Evolutionary conservation across 164 flowering plant species (phyloP).

Genomic region (Aristolochia contorta): DNA sequence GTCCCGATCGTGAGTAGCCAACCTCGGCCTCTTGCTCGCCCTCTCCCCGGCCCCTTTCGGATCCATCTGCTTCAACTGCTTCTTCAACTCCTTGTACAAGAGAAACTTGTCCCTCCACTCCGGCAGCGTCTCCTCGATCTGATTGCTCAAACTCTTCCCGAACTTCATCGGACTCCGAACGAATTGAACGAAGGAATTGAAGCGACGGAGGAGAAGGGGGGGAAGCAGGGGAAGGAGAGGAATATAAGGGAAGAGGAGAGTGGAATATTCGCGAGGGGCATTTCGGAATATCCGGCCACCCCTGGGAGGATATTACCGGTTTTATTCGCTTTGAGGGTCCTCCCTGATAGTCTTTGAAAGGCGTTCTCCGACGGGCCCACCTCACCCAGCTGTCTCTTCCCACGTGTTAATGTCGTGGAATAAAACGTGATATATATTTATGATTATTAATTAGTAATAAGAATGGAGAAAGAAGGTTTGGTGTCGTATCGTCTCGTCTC

Average conservation of each 20-base stretch:
- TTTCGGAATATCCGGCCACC: slow-evolving; percentile 38
- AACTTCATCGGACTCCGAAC: slow-evolving; percentile 48
- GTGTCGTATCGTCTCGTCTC: no score
- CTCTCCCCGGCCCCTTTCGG: slow-evolving; percentile 25
- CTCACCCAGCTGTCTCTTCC: no score
- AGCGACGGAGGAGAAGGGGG: neutral
- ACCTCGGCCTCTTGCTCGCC: slow-evolving; percentile 28
- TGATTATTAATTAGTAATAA: no score
- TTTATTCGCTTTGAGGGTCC: slow-evolving; percentile 32
- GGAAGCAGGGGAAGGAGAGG: slow-evolving; percentile 5
- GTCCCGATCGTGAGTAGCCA: slow-evolving; percentile 15
- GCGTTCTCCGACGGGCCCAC: no score
- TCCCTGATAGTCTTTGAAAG: no score
- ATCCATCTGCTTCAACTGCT: slow-evolving; percentile 48
- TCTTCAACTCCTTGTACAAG: slow-evolving; percentile 85
- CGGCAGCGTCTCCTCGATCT: slow-evolving; percentile 87
- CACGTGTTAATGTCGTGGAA: no score
- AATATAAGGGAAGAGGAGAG: neutral
- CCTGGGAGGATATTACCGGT: slow-evolving; percentile 22
- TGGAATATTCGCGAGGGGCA: slow-evolving; percentile 32
- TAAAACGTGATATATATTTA: no score
- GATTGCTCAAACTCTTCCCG: slow-evolving; percentile 79
- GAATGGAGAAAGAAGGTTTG: no score
- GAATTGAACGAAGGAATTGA: neutral
- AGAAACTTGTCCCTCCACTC: slow-evolving; percentile 93